Evolutionary conservation across 768 basidiomycete genomes (phyloP), one percentile per base, ranked within the genome.

Genomic region (Gymnopilus dilepis): DNA sequence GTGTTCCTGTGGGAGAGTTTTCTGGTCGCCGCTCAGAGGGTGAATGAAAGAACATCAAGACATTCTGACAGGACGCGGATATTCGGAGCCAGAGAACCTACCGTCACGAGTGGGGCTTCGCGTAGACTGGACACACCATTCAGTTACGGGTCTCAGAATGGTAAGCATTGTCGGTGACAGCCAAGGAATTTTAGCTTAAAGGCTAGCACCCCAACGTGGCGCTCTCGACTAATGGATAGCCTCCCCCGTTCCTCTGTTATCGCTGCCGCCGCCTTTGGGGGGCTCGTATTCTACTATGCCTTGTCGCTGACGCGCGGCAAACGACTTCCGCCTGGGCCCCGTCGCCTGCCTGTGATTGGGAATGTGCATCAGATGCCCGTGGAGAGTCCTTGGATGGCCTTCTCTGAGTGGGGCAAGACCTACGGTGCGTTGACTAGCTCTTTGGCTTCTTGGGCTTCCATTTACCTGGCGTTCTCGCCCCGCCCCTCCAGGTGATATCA

Each of bases 401-500:
- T 67, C 30, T 60, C 66, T 21, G 59, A 64, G 50, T 69, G 65
- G 69, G 53, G 58, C 28, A 65, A 68, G 34, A 58, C 42, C 19
- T 70, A 68, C 58, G 65, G 69, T 65, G 26, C 17, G 63, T 58
- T 31, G 19, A 30, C 15, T 2, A 33, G 17, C 26, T 15, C 24
- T 42, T 4, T 4, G 24, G 21, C 8, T 37, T 17, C 15, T 45
- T 38, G 19, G 2, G 17, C 19, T 42, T 13, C 43, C 30, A 19
- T 30, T 34, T 30, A 37, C 2, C 37, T 58, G 31, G 26, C 2
- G 38, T 31, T n/a, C 15, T 8, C 8, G 15, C 9, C 40, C 17
- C 41, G 0, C 41, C 9, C 12, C 31, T 17, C 15, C 55, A 82
- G 80, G 81, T 41, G 75, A 65, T 6, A 72, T 77, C n/a, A 68